Conservation (phyloP, 805 yeast genomes). For the Lipomyces anomalus region DNA sequence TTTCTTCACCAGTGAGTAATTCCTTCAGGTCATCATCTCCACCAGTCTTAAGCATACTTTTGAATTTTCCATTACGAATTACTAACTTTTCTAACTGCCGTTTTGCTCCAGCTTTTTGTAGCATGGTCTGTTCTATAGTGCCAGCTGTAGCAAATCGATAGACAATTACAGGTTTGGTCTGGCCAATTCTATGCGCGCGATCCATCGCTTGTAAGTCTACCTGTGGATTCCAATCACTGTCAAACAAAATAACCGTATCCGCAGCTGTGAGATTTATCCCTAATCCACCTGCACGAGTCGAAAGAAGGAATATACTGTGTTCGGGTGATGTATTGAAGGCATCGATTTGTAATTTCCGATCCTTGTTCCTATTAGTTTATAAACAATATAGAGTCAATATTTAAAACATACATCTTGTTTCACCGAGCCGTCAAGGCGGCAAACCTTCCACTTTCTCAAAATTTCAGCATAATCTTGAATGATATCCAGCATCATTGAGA, state of each 20-base stretch:
- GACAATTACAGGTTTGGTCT: slow-evolving; percentile 71
- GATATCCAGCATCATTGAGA: slow-evolving; percentile 74
- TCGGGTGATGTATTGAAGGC: slow-evolving; percentile 39
- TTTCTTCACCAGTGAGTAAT: slow-evolving; percentile 14
- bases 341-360: slow-evolving; percentile 58
- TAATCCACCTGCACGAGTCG: slow-evolving; percentile 92
- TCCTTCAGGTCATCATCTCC: slow-evolving; percentile 10
- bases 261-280: slow-evolving; percentile 85
- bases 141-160: slow-evolving; percentile 70
- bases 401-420: no score
- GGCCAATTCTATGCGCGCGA: slow-evolving; percentile 91
- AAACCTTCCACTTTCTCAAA: slow-evolving; percentile 40
- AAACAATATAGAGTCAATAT: no score
- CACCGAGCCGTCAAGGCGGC: slow-evolving; percentile 74
- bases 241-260: slow-evolving; percentile 84
- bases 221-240: slow-evolving; percentile 97
- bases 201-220: slow-evolving; percentile 96
- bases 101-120: slow-evolving; percentile 74
- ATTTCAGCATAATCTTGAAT: slow-evolving; percentile 64
- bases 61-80: slow-evolving; percentile 31
- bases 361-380: no score
- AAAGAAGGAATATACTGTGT: slow-evolving; percentile 58
- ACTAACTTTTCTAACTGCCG: slow-evolving; percentile 70
- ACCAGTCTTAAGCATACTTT: slow-evolving; percentile 1
- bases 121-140: slow-evolving; percentile 77